A percentile compares a stretch with the other conserved stretches of the same genome.
Evolutionary conservation across 148 eudicot species (phyloP).

Genomic region (Pouteria glomerata): DNA sequence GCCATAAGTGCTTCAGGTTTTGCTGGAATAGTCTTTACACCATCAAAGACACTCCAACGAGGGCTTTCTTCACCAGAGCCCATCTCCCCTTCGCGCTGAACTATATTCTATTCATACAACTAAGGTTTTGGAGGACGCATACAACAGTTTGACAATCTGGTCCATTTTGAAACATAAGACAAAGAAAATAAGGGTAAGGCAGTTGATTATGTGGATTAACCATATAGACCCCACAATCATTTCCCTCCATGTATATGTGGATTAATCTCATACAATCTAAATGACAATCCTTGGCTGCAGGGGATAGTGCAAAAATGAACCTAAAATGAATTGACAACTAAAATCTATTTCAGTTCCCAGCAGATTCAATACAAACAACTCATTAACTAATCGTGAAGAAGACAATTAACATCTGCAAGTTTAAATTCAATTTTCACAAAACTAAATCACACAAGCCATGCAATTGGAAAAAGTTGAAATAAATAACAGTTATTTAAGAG

Average conservation of each 20-base stretch:
- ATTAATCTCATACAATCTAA: not conserved
- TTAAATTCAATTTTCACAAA: not conserved
- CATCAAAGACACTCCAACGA: conserved; percentile 64
- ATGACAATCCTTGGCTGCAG: not conserved
- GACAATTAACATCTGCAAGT: not conserved
- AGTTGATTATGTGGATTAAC: not conserved
- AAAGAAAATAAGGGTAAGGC: not conserved
- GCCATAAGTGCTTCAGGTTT: conserved; percentile 68
- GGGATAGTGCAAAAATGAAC: not conserved
- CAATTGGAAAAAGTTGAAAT: not conserved
- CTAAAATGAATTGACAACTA: not conserved
- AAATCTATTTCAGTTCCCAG: not conserved
- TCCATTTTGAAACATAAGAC: not conserved
- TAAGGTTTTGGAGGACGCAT: not conserved
- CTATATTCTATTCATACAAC: not conserved
- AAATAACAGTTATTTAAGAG: too few species aligned
- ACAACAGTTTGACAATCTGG: not conserved
- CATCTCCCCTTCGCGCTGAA: conserved; percentile 25
- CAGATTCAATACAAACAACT: not conserved
- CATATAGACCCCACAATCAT: not conserved
- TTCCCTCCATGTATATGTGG: not conserved
- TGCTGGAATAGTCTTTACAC: conserved; percentile 39
- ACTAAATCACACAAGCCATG: not conserved
- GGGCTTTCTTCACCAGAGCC: conserved; percentile 32
- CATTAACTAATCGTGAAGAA: not conserved